Evolutionary conservation across 768 basidiomycete species (phyloP).

Genomic region (Gautieria morchelliformis): DNA sequence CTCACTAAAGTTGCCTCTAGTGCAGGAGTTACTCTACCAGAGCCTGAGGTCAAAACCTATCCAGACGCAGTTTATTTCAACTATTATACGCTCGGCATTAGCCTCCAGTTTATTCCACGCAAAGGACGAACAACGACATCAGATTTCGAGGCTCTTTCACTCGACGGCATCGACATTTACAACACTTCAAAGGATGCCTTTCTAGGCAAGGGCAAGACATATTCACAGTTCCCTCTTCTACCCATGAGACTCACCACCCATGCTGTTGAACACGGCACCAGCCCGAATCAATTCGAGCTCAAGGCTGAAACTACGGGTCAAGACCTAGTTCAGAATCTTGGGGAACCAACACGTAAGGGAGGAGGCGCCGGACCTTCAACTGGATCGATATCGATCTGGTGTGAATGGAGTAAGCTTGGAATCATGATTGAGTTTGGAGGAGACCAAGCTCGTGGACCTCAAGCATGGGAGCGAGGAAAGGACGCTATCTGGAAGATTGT

Average conservation of each 20-base stretch:
- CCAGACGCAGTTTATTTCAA: slow-evolving; percentile 83
- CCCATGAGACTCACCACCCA: slow-evolving; percentile 35
- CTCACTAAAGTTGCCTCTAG: background rate
- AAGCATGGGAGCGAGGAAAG: slow-evolving; percentile 82
- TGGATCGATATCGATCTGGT: slow-evolving; percentile 86
- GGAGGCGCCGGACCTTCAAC: slow-evolving; percentile 79
- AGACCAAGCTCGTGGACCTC: slow-evolving; percentile 63
- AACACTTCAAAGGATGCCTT: slow-evolving; percentile 37
- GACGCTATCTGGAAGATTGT: slow-evolving; percentile 72
- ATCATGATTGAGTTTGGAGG: slow-evolving; percentile 85
- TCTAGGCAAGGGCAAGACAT: slow-evolving; percentile 26
- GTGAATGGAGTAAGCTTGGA: slow-evolving; percentile 79
- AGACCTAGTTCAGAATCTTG: slow-evolving; percentile 63
- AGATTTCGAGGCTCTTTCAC: slow-evolving; percentile 34
- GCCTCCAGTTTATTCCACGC: slow-evolving; percentile 63
- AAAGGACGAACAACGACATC: slow-evolving; percentile 44
- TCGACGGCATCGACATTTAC: slow-evolving; percentile 80
- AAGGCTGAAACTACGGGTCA: slow-evolving; percentile 53
- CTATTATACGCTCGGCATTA: slow-evolving; percentile 70
- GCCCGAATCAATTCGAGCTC: slow-evolving; percentile 29
- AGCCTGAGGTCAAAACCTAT: slow-evolving; percentile 71
- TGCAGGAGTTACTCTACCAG: slow-evolving; percentile 3
- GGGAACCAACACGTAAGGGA: slow-evolving; percentile 87
- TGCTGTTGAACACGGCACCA: slow-evolving; percentile 22
- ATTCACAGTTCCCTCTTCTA: slow-evolving; percentile 45